Conservation (phyloP, 768 basidiomycete species). For the Rubroboletus pulcherrimus region DNA sequence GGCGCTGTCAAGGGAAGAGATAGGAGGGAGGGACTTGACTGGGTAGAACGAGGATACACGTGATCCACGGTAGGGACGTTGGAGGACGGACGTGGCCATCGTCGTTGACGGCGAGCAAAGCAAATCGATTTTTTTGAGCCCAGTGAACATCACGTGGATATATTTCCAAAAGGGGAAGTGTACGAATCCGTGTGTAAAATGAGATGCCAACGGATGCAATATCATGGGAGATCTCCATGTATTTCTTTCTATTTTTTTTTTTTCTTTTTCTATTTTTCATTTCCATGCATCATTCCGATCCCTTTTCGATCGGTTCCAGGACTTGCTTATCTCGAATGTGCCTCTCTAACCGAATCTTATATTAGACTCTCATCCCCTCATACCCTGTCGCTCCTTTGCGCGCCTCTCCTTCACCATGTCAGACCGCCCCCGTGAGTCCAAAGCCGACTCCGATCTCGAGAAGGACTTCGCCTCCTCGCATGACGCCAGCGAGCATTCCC, state of each 20-base stretch:
- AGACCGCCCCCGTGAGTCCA: slow-evolving; percentile 17
- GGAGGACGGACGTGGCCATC: slow-evolving; percentile 35
- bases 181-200: background rate
- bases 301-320: background rate
- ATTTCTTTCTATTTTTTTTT: background rate
- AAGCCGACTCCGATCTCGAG: slow-evolving; percentile 25
- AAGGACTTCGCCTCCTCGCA: slow-evolving; percentile 26
- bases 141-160: slow-evolving; percentile 13
- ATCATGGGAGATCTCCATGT: background rate
- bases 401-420: slow-evolving; percentile 21
- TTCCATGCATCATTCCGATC: background rate
- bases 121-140: background rate
- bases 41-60: slow-evolving; percentile 80
- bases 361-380: slow-evolving; percentile 5
- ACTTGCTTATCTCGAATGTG: slow-evolving; percentile 3
- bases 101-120: background rate
- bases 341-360: slow-evolving; percentile 2
- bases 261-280: background rate
- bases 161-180: background rate
- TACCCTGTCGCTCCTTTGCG: slow-evolving; percentile 4
- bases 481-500: background rate
- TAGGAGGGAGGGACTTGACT: slow-evolving; percentile 62
- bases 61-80: slow-evolving; percentile 72
- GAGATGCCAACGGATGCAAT: background rate
- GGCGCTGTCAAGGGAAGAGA: slow-evolving; percentile 79